Conservation (phyloP, 257 asterid species). For the Ligustrum vulgare region DNA sequence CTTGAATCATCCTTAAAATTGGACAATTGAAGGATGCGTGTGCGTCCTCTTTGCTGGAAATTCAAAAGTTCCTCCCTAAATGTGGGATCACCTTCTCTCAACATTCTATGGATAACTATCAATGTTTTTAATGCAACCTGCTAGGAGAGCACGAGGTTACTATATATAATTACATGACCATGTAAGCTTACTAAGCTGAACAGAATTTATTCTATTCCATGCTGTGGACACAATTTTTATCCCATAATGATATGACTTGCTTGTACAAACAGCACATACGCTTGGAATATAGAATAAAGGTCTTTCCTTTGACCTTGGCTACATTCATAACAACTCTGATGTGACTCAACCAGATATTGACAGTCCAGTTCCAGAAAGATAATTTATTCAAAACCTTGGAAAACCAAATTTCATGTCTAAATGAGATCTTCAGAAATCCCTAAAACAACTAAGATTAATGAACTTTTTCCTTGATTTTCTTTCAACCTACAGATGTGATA, state of each 20-base stretch:
- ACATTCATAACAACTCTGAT: not conserved
- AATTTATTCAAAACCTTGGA: not conserved
- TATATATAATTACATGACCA: not conserved
- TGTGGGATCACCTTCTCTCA: constrained; percentile 93
- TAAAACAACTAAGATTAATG: not conserved
- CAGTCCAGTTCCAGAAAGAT: not conserved
- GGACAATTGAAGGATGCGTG: constrained; percentile 79
- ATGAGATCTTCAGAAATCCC: not conserved
- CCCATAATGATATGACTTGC: not conserved
- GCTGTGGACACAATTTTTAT: not conserved
- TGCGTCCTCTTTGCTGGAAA: constrained; percentile 79
- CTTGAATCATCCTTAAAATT: constrained; percentile 95
- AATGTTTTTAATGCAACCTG: constrained; percentile 91
- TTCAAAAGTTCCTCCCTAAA: constrained; percentile 81
- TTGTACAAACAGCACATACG: not conserved
- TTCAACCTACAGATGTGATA: not conserved
- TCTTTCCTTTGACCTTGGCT: not conserved
- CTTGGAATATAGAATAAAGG: not conserved
- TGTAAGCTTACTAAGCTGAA: no score
- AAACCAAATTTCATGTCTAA: not conserved
- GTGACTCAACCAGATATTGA: not conserved
- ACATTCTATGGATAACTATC: constrained; percentile 75
- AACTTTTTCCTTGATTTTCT: not conserved
- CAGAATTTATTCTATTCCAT: not conserved
- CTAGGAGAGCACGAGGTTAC: constrained; percentile 8